These are phyloP conservation scores for Backusella liffmaniae DNA, from an alignment of 192 early-diverging fungal genomes.

Conservation along the genomic window DNA sequence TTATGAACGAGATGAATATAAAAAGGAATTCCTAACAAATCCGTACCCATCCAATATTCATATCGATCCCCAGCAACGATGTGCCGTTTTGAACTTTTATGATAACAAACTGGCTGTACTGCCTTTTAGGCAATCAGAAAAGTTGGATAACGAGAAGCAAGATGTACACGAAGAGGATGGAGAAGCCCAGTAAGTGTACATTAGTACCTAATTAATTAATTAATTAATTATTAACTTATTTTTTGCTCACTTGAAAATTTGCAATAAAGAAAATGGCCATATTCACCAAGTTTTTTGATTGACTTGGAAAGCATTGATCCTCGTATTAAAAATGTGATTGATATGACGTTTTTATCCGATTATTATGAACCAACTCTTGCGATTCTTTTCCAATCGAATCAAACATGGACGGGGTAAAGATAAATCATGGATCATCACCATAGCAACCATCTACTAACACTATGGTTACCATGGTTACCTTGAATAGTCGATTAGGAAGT, in stretches of 20 bases:
- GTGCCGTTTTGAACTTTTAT: conserved; percentile 87
- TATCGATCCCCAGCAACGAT: conserved; percentile 85
- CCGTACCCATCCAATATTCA: conserved; percentile 61
- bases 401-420: conserved; percentile 84
- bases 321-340: conserved; percentile 76
- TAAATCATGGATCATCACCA: background rate
- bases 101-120: conserved; percentile 86
- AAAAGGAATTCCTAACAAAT: conserved; percentile 70
- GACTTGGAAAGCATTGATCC: conserved; percentile 56
- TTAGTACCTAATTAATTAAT: too few species aligned
- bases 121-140: conserved; percentile 76
- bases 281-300: conserved; percentile 72
- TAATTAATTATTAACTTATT: background rate
- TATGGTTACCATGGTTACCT: background rate
- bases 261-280: conserved; percentile 52
- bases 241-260: background rate
- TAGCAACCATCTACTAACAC: background rate
- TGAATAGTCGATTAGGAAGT: conserved; percentile 22
- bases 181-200: conserved; percentile 42
- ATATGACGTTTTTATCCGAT: conserved; percentile 88
- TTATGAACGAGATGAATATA: conserved; percentile 91
- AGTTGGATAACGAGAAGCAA: conserved; percentile 24
- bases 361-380: conserved; percentile 94
- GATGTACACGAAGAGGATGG: conserved; percentile 54
- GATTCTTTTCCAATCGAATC: conserved; percentile 83